Evolutionary conservation across 2,329 filamentous ascomycete species (phyloP).

Genomic region (Alternaria alternata): DNA sequence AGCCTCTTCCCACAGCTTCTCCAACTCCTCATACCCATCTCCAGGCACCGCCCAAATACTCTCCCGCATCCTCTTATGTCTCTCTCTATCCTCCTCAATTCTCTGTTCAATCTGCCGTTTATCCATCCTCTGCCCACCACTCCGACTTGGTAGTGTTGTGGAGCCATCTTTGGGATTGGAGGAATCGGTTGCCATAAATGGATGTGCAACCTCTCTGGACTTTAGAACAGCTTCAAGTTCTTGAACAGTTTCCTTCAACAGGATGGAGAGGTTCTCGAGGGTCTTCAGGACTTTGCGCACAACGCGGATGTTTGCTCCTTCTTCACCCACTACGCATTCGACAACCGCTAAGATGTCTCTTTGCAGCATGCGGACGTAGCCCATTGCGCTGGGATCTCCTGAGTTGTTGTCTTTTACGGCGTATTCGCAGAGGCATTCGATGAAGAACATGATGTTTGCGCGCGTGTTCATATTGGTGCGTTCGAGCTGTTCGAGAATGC

Average conservation of each 20-base stretch:
- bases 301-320: constrained; percentile 89
- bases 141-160: constrained; percentile 23
- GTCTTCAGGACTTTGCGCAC: constrained; percentile 80
- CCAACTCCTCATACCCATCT: constrained; percentile 70
- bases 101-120: constrained; percentile 92
- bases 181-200: constrained; percentile 25
- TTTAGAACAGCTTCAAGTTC: constrained; percentile 87
- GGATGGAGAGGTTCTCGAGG: constrained; percentile 73
- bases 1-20: constrained; percentile 84
- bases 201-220: constrained; percentile 69
- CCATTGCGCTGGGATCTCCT: constrained; percentile 70
- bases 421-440: constrained; percentile 92
- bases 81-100: constrained; percentile 94
- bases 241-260: constrained; percentile 75
- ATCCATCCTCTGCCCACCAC: constrained; percentile 66
- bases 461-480: constrained; percentile 95
- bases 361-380: constrained; percentile 94
- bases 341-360: constrained; percentile 91
- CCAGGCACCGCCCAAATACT: constrained; percentile 88
- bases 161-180: constrained; percentile 20
- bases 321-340: constrained; percentile 91
- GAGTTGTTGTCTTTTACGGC: constrained; percentile 76
- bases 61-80: constrained; percentile 90
- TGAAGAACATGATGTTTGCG: constrained; percentile 99
- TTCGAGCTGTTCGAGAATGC: constrained; percentile 95